These are phyloP conservation scores for Crinitomyces ghanaensis DNA, from an alignment of 805 yeast genomes.

Conservation along the genomic window DNA sequence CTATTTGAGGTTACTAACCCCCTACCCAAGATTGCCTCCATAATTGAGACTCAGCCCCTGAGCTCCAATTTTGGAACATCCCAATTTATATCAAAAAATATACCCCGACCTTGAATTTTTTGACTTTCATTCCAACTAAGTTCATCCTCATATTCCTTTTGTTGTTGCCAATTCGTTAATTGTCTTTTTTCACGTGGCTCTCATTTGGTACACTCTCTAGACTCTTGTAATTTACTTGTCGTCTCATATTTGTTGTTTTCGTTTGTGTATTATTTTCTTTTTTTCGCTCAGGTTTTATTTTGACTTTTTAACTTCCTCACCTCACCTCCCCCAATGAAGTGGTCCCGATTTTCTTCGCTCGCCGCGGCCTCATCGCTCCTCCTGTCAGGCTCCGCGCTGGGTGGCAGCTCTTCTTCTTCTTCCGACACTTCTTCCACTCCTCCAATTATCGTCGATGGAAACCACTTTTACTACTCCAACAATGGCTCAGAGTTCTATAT, in stretches of 20 bases:
- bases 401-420: slow-evolving; percentile 23
- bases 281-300: background rate
- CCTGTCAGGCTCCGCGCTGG: slow-evolving; percentile 7
- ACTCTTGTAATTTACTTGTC: background rate
- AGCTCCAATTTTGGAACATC: no score
- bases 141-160: no score
- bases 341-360: slow-evolving; percentile 13
- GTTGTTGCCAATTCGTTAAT: no score
- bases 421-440: no score
- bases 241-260: background rate
- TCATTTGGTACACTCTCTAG: no score
- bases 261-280: slow-evolving; percentile 7
- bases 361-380: slow-evolving; percentile 7
- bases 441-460: slow-evolving; percentile 52
- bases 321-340: slow-evolving; percentile 22
- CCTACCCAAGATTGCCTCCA: no score
- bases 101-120: no score
- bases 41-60: no score
- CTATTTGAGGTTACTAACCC: no score
- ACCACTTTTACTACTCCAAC: slow-evolving; percentile 61
- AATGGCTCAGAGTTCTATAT: slow-evolving; percentile 77
- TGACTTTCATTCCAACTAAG: no score
- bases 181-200: no score
- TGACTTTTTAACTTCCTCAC: slow-evolving; percentile 5
- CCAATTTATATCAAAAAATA: no score